Evolutionary conservation across 2,329 filamentous ascomycete species (phyloP), one percentile per base, ranked within the genome.

Genomic region (Colletotrichum ledebouriae): DNA sequence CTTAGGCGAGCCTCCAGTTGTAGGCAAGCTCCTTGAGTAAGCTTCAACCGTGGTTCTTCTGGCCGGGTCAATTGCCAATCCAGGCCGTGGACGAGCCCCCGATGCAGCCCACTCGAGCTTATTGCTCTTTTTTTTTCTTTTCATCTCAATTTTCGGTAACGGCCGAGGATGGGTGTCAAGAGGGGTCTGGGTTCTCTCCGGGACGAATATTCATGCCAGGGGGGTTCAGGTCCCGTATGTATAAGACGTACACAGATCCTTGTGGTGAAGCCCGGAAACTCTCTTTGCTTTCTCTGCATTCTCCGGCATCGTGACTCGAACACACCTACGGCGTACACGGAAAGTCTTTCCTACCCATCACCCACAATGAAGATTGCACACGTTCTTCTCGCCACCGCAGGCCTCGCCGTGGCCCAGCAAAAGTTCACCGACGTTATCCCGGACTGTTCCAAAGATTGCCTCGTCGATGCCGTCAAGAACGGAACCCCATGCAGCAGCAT

Each of bases 381-480:
- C 50, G 41, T 70, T 39, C 41, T 72, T 52, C 44, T 71, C 34
- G 71, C 69, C 6, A 39, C 63, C 33, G 52, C 61, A 20, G 69
- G 67, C 60, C 39, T 71, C 10, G 57, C 60, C 25, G 37, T 42
- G 34, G 69, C 70, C 17, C 61, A 71, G 33, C 44, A 71, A 20
- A 69, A 58, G 47, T 71, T 74, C 34, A 44, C 67, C 52, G 73
- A 74, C 53, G 63, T 67, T n/a, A 41, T 74, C 4, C 73, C 73
- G 17, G 65, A 72, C 29, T 74, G 73, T 58, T 66, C 73, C 37
- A 50, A 62, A 37, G 59, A 73, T 15, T 74, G 73, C 46, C 72
- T 74, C 3, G 62, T 67, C 53, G 44, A 72, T 34, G 71, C 69
- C 37, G 69, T 73, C 58, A 61, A 65, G 53, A 55, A 59, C 49